Evolutionary conservation across 2,329 filamentous ascomycete genomes (phyloP).

Genomic region (Monilinia polystroma): DNA sequence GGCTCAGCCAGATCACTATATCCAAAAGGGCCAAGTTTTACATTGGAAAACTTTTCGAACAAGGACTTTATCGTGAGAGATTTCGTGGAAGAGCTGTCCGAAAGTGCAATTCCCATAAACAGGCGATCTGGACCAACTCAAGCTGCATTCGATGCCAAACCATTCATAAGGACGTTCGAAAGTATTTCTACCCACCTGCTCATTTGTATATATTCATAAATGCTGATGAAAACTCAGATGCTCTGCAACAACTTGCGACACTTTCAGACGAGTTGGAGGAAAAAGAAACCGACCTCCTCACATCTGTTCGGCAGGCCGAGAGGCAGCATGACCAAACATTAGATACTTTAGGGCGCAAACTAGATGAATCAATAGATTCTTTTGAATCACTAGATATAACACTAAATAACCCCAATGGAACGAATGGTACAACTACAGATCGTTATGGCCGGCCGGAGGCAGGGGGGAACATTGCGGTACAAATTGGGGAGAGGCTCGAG

Average conservation of each 20-base stretch:
- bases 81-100: conserved; percentile 91
- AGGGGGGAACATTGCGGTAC: conserved; percentile 86
- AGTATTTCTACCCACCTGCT: conserved; percentile 45
- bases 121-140: conserved; percentile 70
- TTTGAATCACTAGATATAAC: conserved; percentile 89
- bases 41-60: conserved; percentile 80
- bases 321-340: conserved; percentile 89
- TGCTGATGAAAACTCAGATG: conserved; percentile 48
- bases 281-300: conserved; percentile 86
- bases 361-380: conserved; percentile 87
- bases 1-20: conserved; percentile 54
- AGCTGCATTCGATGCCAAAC: conserved; percentile 86
- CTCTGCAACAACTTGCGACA: conserved; percentile 64
- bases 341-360: conserved; percentile 80
- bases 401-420: conserved; percentile 60
- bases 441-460: conserved; percentile 50
- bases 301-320: conserved; percentile 87
- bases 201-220: background rate
- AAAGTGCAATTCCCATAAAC: conserved; percentile 74
- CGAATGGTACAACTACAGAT: conserved; percentile 47
- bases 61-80: conserved; percentile 98
- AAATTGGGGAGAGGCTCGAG: conserved; percentile 91
- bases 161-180: conserved; percentile 93
- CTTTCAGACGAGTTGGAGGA: conserved; percentile 83
- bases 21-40: conserved; percentile 78